Evolutionary conservation across 2,329 filamentous ascomycete species (phyloP), one percentile per base, ranked within the genome.

Genomic region (Aplosporella prunicola): DNA sequence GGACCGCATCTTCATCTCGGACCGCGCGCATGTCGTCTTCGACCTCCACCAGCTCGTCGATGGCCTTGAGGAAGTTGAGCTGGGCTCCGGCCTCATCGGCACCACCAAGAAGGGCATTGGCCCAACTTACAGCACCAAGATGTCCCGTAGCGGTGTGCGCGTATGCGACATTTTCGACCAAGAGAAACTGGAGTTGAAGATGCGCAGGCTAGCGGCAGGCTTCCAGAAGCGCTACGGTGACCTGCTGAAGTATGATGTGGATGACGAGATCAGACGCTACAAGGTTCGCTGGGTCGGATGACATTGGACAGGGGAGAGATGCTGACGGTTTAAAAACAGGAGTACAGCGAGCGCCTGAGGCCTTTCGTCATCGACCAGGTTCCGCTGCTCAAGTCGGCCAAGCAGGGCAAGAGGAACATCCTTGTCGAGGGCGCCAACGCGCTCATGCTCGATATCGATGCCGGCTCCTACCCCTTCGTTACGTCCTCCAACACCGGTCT

Each of bases 211-310:
- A 32, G 78, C 72, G 7, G 48, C 59, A 5, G 76, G 73, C n/a
- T 82, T 72, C 61, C 69, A 76, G 63, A 78, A 80, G 62, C 67
- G 79, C 35, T 86, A 76, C 49, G 80, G 81, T 6, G 73, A 80
- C 46, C 59, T 82, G 17, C 60, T 81, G 38, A 55, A 75, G 54
- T 79, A 80, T 51, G 76, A 86, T 44, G 69, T 79, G 5, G 79
- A 87, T 47, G 76, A 77, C 22, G 82, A 87, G 62, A 71, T 87
- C 45, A 57, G 55, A 13, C 64, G 66, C 26, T 83, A 79, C 60
- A 68, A 74, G 52, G 67, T 69, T 55, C 22, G 51, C 36, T 17
- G 13, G 26, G n/a, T n/a, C n/a, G n/a, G n/a, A n/a, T 14, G 26
- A n/a, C 11, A 28, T 10, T 28, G n/a, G 9, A 27, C 20, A 14